Evolutionary conservation across 192 early-diverging fungal species (phyloP).

Genomic region (Tieghemiomyces parasiticus): DNA sequence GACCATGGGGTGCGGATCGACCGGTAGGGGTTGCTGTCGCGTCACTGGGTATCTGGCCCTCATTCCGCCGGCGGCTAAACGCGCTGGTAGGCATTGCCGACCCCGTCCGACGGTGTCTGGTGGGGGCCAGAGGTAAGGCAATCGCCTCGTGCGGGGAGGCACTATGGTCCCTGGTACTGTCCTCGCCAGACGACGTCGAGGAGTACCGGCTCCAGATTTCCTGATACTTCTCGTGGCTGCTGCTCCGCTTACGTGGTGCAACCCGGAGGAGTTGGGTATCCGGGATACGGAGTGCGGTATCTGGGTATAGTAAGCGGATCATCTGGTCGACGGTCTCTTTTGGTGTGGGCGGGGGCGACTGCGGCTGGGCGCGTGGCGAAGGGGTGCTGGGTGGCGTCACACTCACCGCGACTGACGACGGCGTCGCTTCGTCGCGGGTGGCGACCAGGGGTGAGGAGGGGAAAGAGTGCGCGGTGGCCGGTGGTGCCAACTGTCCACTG

Average conservation of each 20-base stretch:
- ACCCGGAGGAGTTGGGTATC: neutral
- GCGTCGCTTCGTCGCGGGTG: neutral
- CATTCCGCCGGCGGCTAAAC: neutral
- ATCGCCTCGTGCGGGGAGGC: neutral
- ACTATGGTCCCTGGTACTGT: neutral
- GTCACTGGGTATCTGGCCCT: neutral
- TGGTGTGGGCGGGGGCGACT: neutral
- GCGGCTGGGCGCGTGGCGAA: neutral
- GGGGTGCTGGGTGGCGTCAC: neutral
- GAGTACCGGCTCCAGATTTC: neutral
- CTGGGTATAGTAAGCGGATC: too few relatives aligned
- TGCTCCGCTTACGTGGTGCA: neutral
- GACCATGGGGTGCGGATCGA: too few relatives aligned
- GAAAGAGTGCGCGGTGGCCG: neutral
- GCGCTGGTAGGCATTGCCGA: neutral
- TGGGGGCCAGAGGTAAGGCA: neutral
- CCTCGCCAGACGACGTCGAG: neutral
- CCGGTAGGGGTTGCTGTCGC: too few relatives aligned
- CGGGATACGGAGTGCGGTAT: too few relatives aligned
- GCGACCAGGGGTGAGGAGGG: neutral
- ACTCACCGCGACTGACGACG: neutral
- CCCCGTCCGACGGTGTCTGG: neutral
- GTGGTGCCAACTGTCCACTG: too few relatives aligned
- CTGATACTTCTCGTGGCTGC: neutral
- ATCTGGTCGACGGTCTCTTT: too few relatives aligned